Base-by-base conservation (phyloP, 106 monocot species). In the Platanthera zijinensis region DNA sequence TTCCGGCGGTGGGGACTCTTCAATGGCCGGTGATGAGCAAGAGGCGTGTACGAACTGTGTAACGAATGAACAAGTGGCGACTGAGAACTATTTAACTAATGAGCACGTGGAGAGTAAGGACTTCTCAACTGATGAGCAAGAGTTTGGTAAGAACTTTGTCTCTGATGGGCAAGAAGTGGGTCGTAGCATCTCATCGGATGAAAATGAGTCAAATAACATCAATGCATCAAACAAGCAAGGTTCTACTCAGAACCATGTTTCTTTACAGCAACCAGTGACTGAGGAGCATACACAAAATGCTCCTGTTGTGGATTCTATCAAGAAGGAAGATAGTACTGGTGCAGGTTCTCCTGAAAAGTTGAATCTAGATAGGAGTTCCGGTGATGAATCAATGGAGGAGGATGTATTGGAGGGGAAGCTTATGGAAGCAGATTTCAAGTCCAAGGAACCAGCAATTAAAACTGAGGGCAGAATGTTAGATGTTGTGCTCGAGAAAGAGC, bases 311-410 rank as follows among this genome's bases (percentile, higher is more conserved):
- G 82, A 82, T 66, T 54, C 81, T 81, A 48, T 48, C 73, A 82
- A 81, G 79, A 88, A 86, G 77, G 75, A 79, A 73, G 81, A 86
- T 83, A 71, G 73, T 80, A 64, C 32, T 70, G 86, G 80, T 51
- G 78, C 71, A 21, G 67, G 77, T 50, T 86, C 48, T 48, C 48
- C 83, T 73, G 86, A 95, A 82, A 95, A 95, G 79, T 74, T 95
- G 72, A 95, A 91, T 76, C 82, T 91, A 82, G 94, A 95, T 79
- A 85, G 89, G 82, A 91, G 89, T 78, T 89, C 95, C 25, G 84
- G 89, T 81, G 91, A 89, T 77, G 91, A 91, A 17, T 95, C 87
- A 56, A 79, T 89, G 87, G 95, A 95, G 63, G 91, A 89, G 63
- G 95, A 87, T 89, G 74, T 89, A 22, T 74, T 82, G 50, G 95